Conservation (phyloP, 805 yeast genomes). For the Suhomyces canberraensis region DNA sequence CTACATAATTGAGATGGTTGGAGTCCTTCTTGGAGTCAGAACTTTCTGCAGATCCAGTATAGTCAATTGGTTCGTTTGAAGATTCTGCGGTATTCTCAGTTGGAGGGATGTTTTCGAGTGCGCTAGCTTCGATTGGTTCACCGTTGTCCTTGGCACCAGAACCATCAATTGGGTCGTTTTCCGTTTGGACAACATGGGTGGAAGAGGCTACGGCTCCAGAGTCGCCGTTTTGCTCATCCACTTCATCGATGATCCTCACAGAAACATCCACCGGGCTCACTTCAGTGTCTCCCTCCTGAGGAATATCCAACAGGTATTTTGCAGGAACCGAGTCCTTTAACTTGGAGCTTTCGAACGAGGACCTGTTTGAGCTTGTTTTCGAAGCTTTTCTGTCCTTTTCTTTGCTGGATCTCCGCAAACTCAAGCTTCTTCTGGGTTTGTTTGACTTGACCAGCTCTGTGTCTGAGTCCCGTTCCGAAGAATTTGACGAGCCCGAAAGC, state of each 20-base stretch:
- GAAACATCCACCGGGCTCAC: slow-evolving; percentile 3
- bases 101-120: too few relatives aligned
- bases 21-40: neutral
- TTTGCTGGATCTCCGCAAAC: slow-evolving; percentile 5
- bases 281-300: neutral
- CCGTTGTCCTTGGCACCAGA: too few relatives aligned
- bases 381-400: neutral
- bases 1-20: too few relatives aligned
- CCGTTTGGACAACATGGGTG: too few relatives aligned
- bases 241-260: neutral
- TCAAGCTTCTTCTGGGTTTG: slow-evolving; percentile 8
- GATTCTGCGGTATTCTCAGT: neutral
- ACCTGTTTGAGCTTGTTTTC: neutral
- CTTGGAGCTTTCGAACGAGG: slow-evolving; percentile 1
- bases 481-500: slow-evolving; percentile 5
- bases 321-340: neutral
- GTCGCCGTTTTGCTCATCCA: too few relatives aligned
- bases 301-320: neutral
- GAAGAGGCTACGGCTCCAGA: too few relatives aligned
- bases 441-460: neutral
- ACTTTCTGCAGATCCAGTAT: too few relatives aligned
- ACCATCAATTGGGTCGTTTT: too few relatives aligned
- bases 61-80: too few relatives aligned
- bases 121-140: too few relatives aligned
- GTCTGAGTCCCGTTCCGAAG: slow-evolving; percentile 1